Base-by-base conservation (phyloP, 306 rosid species). In the Datisca glomerata region DNA sequence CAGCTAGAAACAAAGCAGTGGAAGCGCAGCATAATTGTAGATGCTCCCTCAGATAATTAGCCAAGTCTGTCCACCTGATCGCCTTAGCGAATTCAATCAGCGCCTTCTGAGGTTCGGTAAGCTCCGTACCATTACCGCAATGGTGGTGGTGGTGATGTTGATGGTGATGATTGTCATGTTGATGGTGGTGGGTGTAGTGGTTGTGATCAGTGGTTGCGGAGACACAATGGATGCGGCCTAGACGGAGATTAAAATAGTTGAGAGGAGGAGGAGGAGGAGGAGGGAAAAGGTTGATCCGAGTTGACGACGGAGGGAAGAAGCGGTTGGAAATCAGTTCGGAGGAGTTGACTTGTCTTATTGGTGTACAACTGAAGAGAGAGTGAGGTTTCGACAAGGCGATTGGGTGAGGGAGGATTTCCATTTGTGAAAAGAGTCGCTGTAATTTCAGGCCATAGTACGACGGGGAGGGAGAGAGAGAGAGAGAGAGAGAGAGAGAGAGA, bases 1-100 rank as follows among this genome's bases (percentile, higher is more conserved):
- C 85, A 17, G 81, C 66, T 1, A 89, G 74, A 18, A 89, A 75
- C 15, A 89, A 50, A 22, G 76, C 84, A 0, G 98, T 14, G 24
- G 98, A 84, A 56, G 63, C 60, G 64, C 82, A 75, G 46, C 98
- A 89, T 33, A 89, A 69, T 10, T 84, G 81, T 76, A 89, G 63
- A 53, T 89, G 72, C 81, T 84, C 95, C 60, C 93, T 60, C 13
- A 84, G 53, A 55, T 63, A 68, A 56, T 75, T 60, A 8, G 98
- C 95, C 46, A 84, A 66, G 45, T 84, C 78, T 31, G 66, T 66
- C 98, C 98, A 80, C 49, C 67, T 68, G 21, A 72, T 78, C 7
- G 84, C 93, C 63, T 64, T 73, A 9, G 98, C 91, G 59, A 89
- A 78, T 32, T 59, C 51, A 37, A 84, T 35, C 34, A 89, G 21